Conservation (phyloP, 208 protist species). For the Leishmania turanica region DNA sequence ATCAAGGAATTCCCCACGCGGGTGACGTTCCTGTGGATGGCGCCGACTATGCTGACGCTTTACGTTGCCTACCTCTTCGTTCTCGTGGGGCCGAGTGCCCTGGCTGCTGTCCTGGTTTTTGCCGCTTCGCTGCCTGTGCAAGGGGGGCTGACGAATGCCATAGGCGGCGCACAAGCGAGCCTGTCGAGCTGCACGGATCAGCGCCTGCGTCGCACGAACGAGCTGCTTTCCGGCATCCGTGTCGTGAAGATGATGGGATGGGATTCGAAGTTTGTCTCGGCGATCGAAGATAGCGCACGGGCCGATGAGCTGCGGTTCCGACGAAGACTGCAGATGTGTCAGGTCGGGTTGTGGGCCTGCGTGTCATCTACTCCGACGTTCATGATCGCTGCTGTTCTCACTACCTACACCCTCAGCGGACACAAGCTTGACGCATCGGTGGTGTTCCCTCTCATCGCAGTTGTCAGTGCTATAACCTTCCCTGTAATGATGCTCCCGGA, state of each 20-base stretch:
- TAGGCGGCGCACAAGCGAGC: slow-evolving; percentile 22
- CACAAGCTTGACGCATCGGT: slow-evolving; percentile 61
- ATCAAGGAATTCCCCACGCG: slow-evolving; percentile 42
- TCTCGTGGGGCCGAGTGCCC: slow-evolving; percentile 67
- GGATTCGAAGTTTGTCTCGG: slow-evolving; percentile 65
- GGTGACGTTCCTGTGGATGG: slow-evolving; percentile 43
- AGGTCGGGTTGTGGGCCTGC: slow-evolving; percentile 28
- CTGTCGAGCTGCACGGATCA: slow-evolving; percentile 67
- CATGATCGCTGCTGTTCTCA: slow-evolving; percentile 49
- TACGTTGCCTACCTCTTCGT: slow-evolving; percentile 48
- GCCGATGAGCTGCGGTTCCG: slow-evolving; percentile 41
- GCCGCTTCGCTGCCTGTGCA: slow-evolving; percentile 70
- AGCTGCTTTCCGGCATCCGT: slow-evolving; percentile 90
- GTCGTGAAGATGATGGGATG: slow-evolving; percentile 94
- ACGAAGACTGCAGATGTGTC: slow-evolving; percentile 26
- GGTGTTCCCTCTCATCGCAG: slow-evolving; percentile 79
- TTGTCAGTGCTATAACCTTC: slow-evolving; percentile 78
- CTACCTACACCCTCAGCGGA: slow-evolving; percentile 46
- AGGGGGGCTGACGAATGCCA: slow-evolving; percentile 36
- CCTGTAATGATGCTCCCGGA: slow-evolving; percentile 82
- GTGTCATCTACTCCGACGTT: slow-evolving; percentile 57
- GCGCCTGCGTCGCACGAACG: slow-evolving; percentile 89
- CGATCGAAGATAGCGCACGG: slow-evolving; percentile 43
- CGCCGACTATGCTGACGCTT: slow-evolving; percentile 74
- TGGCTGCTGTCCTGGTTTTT: slow-evolving; percentile 73